Base-by-base conservation (phyloP, 2,329 filamentous ascomycete genomes). In the Diplodia sapinea region DNA sequence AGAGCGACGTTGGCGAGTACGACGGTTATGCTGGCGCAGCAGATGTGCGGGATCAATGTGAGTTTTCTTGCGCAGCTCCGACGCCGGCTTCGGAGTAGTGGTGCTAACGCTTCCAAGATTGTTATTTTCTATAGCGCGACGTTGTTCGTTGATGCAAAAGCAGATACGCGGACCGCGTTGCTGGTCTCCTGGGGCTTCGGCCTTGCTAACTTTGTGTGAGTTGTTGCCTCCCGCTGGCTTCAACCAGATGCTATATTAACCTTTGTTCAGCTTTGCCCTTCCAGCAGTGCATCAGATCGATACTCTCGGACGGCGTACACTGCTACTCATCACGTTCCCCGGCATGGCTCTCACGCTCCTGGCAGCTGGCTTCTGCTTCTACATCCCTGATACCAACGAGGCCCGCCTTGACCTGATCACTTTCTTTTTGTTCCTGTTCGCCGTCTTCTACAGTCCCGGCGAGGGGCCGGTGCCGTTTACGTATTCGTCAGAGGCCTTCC, bases 321-420 rank as follows among this genome's bases (percentile, higher is more conserved):
- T 83, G 7, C 78, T 75, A 29, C 78, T 82, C 2, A 78, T 78
- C 51, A 84, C 82, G 1, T 83, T 83, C 72, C 82, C 82, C 0
- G 69, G 81, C 1, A 83, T 84, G 82, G 76, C 75, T 49, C 79
- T 85, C 15, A 83, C 83, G 71, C 77, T 85, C 5, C 80, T 86
- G 57, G 82, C 83, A 67, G 80, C 81, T 8, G 73, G 83, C 76
- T 74, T 82, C 13, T 80, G 77, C 8, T 73, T 82, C 38, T 76
- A 77, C 33, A 73, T 76, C 70, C 65, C 15, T 63, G 61, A 72
- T 68, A 72, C 74, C 59, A 65, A 56, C 68, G 71, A 74, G 8
- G 56, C 68, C 12, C 68, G 70, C 2, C 67, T 72, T 7, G 77
- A 73, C 47, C 76, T 72, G 31, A 76, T 82, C 38, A 79, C 79